phyloP scores from a whole-genome alignment of 2,329 filamentous ascomycete genomes.

The Penicillium crustosum region DNA sequence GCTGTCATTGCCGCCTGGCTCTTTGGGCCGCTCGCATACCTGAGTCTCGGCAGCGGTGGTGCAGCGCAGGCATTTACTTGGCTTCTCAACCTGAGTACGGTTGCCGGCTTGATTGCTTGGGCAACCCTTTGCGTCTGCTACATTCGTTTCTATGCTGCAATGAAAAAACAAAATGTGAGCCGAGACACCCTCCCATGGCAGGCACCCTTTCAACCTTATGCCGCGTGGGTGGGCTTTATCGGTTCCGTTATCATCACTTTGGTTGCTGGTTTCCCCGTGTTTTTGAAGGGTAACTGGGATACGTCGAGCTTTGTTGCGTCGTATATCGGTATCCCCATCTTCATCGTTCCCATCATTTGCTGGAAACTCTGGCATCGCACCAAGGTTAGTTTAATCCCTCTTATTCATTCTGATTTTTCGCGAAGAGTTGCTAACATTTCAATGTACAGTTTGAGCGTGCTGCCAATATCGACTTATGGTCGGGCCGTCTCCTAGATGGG shows the following conservation, averaged over 20 bases:
- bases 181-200: conserved; percentile 49
- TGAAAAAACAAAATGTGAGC: conserved; percentile 40
- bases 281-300: conserved; percentile 35
- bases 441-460: conserved; percentile 26
- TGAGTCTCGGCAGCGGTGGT: conserved; percentile 41
- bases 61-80: conserved; percentile 41
- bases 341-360: conserved; percentile 42
- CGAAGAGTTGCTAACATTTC: conserved; percentile 1
- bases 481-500: conserved; percentile 33
- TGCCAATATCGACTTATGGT: conserved; percentile 33
- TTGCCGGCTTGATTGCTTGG: conserved; percentile 53
- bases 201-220: conserved; percentile 58
- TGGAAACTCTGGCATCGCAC: conserved; percentile 45
- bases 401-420: background rate
- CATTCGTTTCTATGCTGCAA: conserved; percentile 54
- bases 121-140: conserved; percentile 46
- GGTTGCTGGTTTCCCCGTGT: conserved; percentile 65
- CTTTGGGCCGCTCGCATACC: conserved; percentile 45
- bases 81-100: conserved; percentile 47
- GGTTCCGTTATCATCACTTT: conserved; percentile 61
- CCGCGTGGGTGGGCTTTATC: conserved; percentile 59
- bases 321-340: conserved; percentile 46
- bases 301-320: conserved; percentile 41
- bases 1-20: conserved; percentile 56
- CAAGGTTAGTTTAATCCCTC: conserved; percentile 31